phyloP scores from a whole-genome alignment of 768 basidiomycete species.

The Leucogyrophana mollusca region DNA sequence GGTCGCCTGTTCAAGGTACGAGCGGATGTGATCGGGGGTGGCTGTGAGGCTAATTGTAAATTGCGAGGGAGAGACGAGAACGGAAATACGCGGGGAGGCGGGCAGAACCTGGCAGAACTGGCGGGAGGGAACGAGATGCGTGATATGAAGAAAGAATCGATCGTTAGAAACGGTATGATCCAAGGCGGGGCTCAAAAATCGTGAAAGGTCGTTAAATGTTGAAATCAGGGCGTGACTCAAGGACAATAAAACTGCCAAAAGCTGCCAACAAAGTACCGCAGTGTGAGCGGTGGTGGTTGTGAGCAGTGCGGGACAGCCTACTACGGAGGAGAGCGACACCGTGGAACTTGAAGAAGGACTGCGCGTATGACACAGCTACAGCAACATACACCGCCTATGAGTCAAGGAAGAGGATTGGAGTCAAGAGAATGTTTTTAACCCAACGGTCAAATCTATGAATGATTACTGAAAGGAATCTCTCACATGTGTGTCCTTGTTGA shows the following conservation, averaged over 20 bases:
- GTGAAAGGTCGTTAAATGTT: conserved; percentile 29
- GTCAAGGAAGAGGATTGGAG: conserved; percentile 8
- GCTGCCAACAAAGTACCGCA: conserved; percentile 2
- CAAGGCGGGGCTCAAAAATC: conserved; percentile 17
- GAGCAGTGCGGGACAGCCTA: conserved; percentile 11
- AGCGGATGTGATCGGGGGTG: conserved; percentile 29
- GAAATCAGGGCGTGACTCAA: conserved; percentile 3
- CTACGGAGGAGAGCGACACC: background rate
- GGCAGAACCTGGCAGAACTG: conserved; percentile 2
- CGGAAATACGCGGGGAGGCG: conserved; percentile 17
- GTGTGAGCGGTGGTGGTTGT: conserved; percentile 6
- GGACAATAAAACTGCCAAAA: conserved; percentile 4
- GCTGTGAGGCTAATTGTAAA: conserved; percentile 32
- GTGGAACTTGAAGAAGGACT: background rate
- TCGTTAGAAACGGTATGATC: background rate
- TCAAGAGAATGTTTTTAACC: conserved; percentile 17
- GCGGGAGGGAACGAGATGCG: background rate
- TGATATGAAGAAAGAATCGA: background rate
- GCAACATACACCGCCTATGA: conserved; percentile 18
- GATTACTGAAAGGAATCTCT: conserved; percentile 12
- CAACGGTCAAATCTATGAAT: conserved; percentile 7
- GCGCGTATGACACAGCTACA: conserved; percentile 4
- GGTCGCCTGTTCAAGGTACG: conserved; percentile 27
- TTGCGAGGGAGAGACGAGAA: conserved; percentile 13
- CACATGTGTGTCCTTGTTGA: conserved; percentile 31